A percentile compares a stretch with the other conserved stretches of the same genome.
Evolutionary conservation across 352 stramenopile genomes (phyloP).

Genomic region (Phytophthora crassamura): DNA sequence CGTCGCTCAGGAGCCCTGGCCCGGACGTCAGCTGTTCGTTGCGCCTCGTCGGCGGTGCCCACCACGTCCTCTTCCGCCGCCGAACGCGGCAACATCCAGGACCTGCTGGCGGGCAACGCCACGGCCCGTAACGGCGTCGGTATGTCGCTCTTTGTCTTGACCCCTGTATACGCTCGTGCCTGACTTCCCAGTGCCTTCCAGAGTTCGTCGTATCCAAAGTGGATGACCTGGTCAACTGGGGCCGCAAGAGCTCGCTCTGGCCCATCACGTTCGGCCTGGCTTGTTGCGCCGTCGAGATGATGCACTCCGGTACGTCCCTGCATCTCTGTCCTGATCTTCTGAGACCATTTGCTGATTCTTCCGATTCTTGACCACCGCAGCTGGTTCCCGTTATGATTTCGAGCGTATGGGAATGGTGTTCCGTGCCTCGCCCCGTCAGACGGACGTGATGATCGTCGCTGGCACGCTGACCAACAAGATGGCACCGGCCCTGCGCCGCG

Average conservation of each 20-base stretch:
- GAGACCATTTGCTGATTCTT: not conserved
- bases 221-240: conserved; percentile 99
- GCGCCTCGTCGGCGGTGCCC: conserved; percentile 32
- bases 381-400: conserved; percentile 95
- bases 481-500: conserved; percentile 95
- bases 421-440: conserved; percentile 94
- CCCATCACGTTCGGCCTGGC: conserved; percentile 99
- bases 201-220: conserved; percentile 98
- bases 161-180: not conserved
- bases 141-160: conserved; percentile 35
- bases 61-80: conserved; percentile 33
- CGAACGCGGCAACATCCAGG: conserved; percentile 73
- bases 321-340: not conserved
- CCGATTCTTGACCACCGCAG: conserved; percentile 23
- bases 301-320: conserved; percentile 86
- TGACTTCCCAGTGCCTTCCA: conserved; percentile 19
- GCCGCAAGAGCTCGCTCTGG: conserved; percentile 96
- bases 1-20: conserved; percentile 43
- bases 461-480: conserved; percentile 99
- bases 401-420: conserved; percentile 99
- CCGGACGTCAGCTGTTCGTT: conserved; percentile 29
- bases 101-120: conserved; percentile 71
- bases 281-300: conserved; percentile 99
- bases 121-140: conserved; percentile 81
- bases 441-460: conserved; percentile 99